Evolutionary conservation across 1,139 yeast species (phyloP), one percentile per base, ranked within the genome.

Genomic region (Spencermartinsiella ligniputridi): DNA sequence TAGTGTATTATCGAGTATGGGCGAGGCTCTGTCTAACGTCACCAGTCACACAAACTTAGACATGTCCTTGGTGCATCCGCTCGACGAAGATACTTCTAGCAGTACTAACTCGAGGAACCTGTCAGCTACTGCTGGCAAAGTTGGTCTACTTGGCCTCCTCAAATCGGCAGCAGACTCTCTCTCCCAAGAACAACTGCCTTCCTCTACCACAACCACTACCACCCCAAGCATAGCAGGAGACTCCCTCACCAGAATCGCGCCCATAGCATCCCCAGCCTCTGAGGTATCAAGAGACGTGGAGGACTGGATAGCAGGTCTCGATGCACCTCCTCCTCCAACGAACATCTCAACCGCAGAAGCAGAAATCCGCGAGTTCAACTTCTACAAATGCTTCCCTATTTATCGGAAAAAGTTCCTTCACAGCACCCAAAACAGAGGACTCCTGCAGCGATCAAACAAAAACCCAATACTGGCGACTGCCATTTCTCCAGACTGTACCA

Each of bases 321-420:
- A 46, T 19, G n/a, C n/a, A n/a, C 29, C 41, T 9, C 27, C 54
- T 22, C 39, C 6, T n/a, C 32, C 32, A 9, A 8, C 32, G 20
- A 35, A 17, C n/a, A 13, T 21, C 18, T 21, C 42, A 20, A 34
- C 45, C 17, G 49, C 57, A 2, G 59, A 52, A 36, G 44, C 43
- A 16, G 60, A 58, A 20, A 52, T 52, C 18, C 56, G 62, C 15
- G 64, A 60, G 39, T 49, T 47, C 44, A 58, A 55, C 45, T 87
- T 81, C 63, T 79, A 82, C 15, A 83, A 81, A 56, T 86, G 94
- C 55, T 89, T 87, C 66, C 97, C 97, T 1, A 77, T 81, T 47
- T 86, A 84, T 61, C 70, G 96, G 46, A 82, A 83, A 57, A 71
- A 80, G 42, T 72, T 76, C 34, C 79, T 81, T 32, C 82, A 75